Evolutionary conservation across 75 land plant genomes (phyloP).

Genomic region (Sequoiadendron giganteum): DNA sequence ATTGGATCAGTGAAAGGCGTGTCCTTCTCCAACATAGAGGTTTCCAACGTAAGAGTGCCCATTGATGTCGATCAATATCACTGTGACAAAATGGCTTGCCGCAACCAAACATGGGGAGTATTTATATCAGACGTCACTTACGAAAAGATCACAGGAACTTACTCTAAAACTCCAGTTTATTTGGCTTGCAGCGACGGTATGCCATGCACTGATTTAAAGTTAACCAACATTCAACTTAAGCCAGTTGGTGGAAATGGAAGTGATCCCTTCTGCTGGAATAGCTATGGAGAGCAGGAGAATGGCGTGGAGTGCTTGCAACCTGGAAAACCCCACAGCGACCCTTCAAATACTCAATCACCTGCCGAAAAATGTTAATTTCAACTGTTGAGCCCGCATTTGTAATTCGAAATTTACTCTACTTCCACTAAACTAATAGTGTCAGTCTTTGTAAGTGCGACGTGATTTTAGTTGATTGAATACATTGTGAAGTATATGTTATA

Average conservation of each 20-base stretch:
- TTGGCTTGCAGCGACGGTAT: too few relatives aligned
- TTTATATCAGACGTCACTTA: conserved; percentile 48
- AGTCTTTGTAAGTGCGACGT: too few relatives aligned
- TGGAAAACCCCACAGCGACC: neutral
- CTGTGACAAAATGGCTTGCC: too few relatives aligned
- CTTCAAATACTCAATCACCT: neutral
- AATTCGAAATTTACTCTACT: too few relatives aligned
- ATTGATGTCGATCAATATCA: too few relatives aligned
- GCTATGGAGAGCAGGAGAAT: neutral
- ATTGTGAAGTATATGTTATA: too few relatives aligned
- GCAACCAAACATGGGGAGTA: conserved; percentile 60
- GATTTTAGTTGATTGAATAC: too few relatives aligned
- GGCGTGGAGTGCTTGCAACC: neutral
- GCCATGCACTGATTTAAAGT: conserved; percentile 15
- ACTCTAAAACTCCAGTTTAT: too few relatives aligned
- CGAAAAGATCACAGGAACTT: conserved; percentile 13
- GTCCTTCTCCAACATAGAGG: conserved; percentile 36
- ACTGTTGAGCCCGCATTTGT: too few relatives aligned
- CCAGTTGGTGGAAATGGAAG: neutral
- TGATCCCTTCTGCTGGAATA: neutral
- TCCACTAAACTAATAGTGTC: too few relatives aligned
- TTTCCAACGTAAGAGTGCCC: too few relatives aligned
- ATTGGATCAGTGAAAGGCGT: conserved; percentile 46
- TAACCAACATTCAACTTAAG: conserved; percentile 45
- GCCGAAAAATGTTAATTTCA: too few relatives aligned